Base-by-base conservation (phyloP, 179 eudicot species). In the Gypsophila paniculata region DNA sequence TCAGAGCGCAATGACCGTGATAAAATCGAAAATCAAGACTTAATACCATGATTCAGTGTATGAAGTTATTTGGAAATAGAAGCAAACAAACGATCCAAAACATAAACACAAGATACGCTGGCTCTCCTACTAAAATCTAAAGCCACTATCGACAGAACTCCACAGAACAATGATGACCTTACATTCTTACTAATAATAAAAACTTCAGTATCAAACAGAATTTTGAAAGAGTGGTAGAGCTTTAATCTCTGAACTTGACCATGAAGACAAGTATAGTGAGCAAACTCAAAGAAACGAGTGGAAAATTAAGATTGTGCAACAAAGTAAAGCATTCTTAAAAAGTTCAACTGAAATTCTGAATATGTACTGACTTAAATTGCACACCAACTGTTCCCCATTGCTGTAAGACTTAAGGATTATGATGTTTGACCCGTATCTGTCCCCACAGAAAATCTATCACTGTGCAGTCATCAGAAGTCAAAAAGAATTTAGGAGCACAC, bases 391-490 rank as follows among this genome's bases (percentile, higher is more conserved):
- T 64, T 38, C 19, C 19, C 65, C 26, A 22, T 11, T 26, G 23
- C 73, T 61, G 65, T 68, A 34, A 60, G 10, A 61, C 58, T 42
- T 14, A 11, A 62, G 57, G 13, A 1, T 29, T 29, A 36, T 26
- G 71, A 80, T 88, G 74, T 90, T 39, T 65, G 86, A 74, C 88
- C 86, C 79, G 89, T 88, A 90, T 88, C 89, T 86, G 92, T 84
- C 92, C 83, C 76, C 92, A 88, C 83, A 83, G 82, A 66, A 71
- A 0, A 42, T 44, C 92, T 90, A 52, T 71, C 77, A 64, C 77
- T 80, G 82, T 79, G 86, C 77, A 75, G 96, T 88, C 93, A 90
- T 81, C 88, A 84, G 79, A 88, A 75, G 82, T 85, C 86, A 88
- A 48, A 29, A 61, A 79, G 53, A 78, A 61, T 90, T 69, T 88